A percentile compares a stretch with the other conserved stretches of the same genome.
Evolutionary conservation across 192 early-diverging fungal species (phyloP).

Genomic region (Coemansia sp.): DNA sequence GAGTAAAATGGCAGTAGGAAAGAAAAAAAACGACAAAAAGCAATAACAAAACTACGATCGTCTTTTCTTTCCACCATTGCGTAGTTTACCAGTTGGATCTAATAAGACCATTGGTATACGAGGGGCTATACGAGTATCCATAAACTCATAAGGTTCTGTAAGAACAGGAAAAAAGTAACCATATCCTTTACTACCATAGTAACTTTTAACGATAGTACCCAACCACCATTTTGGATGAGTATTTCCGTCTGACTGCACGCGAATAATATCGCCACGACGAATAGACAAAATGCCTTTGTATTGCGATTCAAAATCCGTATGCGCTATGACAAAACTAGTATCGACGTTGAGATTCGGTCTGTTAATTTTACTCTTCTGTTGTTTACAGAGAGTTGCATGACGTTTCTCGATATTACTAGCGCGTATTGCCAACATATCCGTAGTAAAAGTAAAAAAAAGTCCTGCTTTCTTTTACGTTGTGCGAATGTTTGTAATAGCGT

Average conservation of each 20-base stretch:
- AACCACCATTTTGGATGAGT: conserved; percentile 37
- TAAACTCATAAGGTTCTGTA: conserved; percentile 37
- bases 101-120: conserved; percentile 33
- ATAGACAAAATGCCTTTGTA: conserved; percentile 37
- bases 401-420: conserved; percentile 1
- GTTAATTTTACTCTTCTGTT: conserved; percentile 13
- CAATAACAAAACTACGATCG: not conserved
- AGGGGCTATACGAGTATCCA: conserved; percentile 43
- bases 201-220: conserved; percentile 42
- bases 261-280: conserved; percentile 40
- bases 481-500: too few species aligned
- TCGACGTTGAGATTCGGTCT: conserved; percentile 25
- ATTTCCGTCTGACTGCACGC: conserved; percentile 27
- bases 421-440: too few species aligned
- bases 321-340: conserved; percentile 37
- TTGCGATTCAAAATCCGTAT: conserved; percentile 35
- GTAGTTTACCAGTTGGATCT: conserved; percentile 19
- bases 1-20: too few species aligned
- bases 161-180: conserved; percentile 50
- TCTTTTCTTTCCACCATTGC: conserved; percentile 11
- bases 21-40: not conserved
- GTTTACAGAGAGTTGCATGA: conserved; percentile 1
- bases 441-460: too few species aligned
- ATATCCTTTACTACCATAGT: conserved; percentile 33
- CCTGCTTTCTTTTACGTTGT: too few species aligned